Evolutionary conservation across 371 early-diverging fungal species (phyloP), one percentile per base, ranked within the genome.

Genomic region (Mucor plumbeus): DNA sequence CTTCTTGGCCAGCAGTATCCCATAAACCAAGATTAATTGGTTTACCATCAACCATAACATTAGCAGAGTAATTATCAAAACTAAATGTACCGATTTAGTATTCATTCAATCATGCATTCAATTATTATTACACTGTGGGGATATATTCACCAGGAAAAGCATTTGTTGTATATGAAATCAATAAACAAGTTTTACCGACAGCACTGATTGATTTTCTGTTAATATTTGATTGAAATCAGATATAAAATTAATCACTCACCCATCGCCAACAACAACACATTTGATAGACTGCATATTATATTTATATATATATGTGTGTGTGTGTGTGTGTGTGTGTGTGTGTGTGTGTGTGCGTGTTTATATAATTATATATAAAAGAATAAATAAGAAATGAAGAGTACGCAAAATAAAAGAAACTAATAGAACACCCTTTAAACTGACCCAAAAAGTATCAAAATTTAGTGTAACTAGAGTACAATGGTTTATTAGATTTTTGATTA

Each of bases 1-100:
- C 97, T 82, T 98, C 98, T 81, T 98, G 97, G 17, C 95, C 97
- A 64, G 98, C 97, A 17, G 98, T 98, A 90, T 98, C 99, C 98
- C 98, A 98, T 54, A 98, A 88, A 54, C 95, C 96, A 17, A 98
- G 81, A 79, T 93, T 95, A 69, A 97, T 94, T 63, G 90, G 91
- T 79, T 92, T 91, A 60, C 95, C 95, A 79, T 97, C 97, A n/a
- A 97, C 91, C 89, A 91, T 88, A 40, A 97, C 92, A 80, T 95
- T 94, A 55, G 92, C 92, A 60, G 93, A 94, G 75, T 95, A 94
- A 86, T 96, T 98, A 80, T 98, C 97, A 72, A 97, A 97, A 26
- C 91, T 90, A 84, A 53, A 41, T 17, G 5, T 38, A 94, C 94
- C 96, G 26, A 26, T 26, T 26, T 26, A 26, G 26, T 26, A 26